These are phyloP conservation scores for Petrea volubilis DNA, from an alignment of 257 asterid genomes.

Conservation along the genomic window DNA sequence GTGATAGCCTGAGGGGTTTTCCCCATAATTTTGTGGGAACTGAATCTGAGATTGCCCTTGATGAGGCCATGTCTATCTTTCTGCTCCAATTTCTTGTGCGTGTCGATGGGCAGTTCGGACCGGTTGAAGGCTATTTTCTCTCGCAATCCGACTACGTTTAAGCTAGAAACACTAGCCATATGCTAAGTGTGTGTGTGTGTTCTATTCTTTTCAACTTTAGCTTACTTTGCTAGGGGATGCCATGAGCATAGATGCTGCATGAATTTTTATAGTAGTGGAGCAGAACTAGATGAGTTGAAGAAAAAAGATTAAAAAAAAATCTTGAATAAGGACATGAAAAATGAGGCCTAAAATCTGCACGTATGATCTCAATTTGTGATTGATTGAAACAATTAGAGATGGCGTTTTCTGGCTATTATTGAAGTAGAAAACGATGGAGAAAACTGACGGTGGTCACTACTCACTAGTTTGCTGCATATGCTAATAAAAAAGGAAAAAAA, in stretches of 20 bases:
- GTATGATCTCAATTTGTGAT: background rate
- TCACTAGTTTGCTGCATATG: too few relatives aligned
- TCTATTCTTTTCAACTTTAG: too few relatives aligned
- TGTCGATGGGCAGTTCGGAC: background rate
- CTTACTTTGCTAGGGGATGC: too few relatives aligned
- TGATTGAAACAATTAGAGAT: background rate
- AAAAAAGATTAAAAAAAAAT: background rate
- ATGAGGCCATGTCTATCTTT: background rate
- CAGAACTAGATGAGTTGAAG: background rate
- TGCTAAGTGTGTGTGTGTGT: too few relatives aligned
- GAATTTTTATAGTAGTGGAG: background rate
- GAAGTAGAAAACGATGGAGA: background rate
- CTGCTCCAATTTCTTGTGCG: constrained; percentile 8
- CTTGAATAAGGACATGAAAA: background rate
- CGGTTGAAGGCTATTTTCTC: constrained; percentile 14
- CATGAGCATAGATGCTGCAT: background rate
- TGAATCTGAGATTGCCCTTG: background rate
- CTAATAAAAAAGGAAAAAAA: too few relatives aligned
- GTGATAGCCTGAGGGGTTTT: constrained; percentile 27
- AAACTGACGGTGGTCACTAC: background rate
- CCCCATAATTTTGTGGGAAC: background rate
- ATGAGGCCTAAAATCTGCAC: background rate
- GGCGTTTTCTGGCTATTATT: too few relatives aligned
- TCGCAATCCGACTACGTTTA: constrained; percentile 21
- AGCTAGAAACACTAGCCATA: constrained; percentile 30